Base-by-base conservation (phyloP, 331 rosid genomes). In the Arachis monticola region DNA sequence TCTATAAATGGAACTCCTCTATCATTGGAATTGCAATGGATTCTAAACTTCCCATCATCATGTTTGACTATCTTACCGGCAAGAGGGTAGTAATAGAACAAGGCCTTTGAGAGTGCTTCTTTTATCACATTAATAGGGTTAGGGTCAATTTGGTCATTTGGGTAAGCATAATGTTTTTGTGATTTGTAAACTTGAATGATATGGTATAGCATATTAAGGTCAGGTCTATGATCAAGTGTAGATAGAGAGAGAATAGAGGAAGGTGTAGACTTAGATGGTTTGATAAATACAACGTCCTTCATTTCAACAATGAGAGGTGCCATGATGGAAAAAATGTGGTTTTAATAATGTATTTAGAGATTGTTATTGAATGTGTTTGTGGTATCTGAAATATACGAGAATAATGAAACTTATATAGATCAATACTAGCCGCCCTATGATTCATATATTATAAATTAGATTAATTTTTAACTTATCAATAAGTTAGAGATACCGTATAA, bases 1-100 rank as follows among this genome's bases (percentile, higher is more conserved):
- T 68, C 88, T 57, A 81, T 13, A 53, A 84, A 74, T 59, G 88
- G 85, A 64, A 84, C 88, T 27, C 85, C 85, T 13, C 83, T 83
- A 35, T 35, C 40, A 8, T 64, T 64, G 3, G 59, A 64, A 38
- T 53, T 77, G 70, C 82, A 84, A 7, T 50, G 65, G 56, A 80
- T 40, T 81, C 57, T 35, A 27, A 73, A 78, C 38, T 61, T 80
- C 47, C 88, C 85, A 32, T 84, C 76, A 32, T 5, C 11, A 6
- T 70, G 63, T 51, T 41, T 69, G 3, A 53, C 67, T 41, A 79
- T 60, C 66, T 38, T 79, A 10, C 80, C 84, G 0, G 80, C 84
- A 38, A 83, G 72, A 58, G 86, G 86, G 46, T 75, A 75, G 57
- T 44, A 79, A 31, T 64, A 75, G 45, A 35, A 38, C 30, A 83